phyloP scores from a whole-genome alignment of 202 grass and related monocot species.

The Hordeum pubiflorum region DNA sequence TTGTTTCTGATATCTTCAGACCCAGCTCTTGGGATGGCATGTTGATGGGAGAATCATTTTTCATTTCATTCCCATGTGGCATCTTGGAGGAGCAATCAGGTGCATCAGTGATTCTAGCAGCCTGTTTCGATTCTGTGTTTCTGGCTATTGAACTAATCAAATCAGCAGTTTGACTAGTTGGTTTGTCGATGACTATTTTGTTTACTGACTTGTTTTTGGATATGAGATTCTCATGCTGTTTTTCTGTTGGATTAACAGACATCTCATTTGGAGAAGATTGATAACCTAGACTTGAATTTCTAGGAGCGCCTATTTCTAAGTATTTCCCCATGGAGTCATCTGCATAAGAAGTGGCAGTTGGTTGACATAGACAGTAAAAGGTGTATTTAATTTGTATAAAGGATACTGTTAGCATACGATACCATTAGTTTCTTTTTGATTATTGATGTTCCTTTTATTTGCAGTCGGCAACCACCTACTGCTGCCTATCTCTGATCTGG shows the following conservation, averaged over 20 bases:
- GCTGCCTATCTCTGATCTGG: conserved; percentile 58
- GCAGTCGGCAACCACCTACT: conserved; percentile 49
- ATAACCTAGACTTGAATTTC: conserved; percentile 38
- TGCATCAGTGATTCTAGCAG: conserved; percentile 17
- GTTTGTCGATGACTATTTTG: conserved; percentile 19
- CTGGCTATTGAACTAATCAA: conserved; percentile 66
- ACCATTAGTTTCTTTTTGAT: conserved; percentile 58
- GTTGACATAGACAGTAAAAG: conserved; percentile 6
- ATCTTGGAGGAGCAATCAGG: conserved; percentile 41
- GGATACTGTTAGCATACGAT: conserved; percentile 13
- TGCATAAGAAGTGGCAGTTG: conserved; percentile 29
- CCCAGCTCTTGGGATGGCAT: conserved; percentile 60
- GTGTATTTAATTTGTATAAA: conserved; percentile 11
- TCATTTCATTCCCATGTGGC: conserved; percentile 40
- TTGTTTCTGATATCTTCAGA: conserved; percentile 62
- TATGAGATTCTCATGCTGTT: conserved; percentile 27
- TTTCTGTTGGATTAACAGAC: conserved; percentile 40
- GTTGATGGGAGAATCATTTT: conserved; percentile 11
- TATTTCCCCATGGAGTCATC: conserved; percentile 77
- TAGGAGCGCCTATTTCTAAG: conserved; percentile 62
- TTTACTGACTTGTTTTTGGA: conserved; percentile 36
- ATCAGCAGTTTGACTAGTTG: conserved; percentile 57
- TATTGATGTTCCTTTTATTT: conserved; percentile 36
- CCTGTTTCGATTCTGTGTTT: conserved; percentile 34
- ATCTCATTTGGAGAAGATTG: conserved; percentile 37